Evolutionary conservation across 2,329 filamentous ascomycete genomes (phyloP), one percentile per base, ranked within the genome.

Genomic region (Incumbomyces lentus): DNA sequence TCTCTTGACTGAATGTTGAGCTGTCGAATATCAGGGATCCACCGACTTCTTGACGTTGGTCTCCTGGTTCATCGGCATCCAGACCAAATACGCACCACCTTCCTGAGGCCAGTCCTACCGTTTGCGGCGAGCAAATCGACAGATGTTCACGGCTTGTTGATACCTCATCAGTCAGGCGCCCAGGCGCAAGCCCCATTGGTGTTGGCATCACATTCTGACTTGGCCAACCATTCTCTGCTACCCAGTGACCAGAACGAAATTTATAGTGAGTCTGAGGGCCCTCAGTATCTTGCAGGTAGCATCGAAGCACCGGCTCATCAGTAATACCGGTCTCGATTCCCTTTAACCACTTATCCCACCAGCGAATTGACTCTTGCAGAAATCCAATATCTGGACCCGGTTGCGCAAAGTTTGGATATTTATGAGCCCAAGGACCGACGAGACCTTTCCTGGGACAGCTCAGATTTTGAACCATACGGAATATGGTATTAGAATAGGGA

Each of bases 321-420:
- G 47, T 44, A 40, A 49, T 40, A 16, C 44, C 44, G 5, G 48
- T 49, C 22, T 49, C 44, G n/a, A 26, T 30, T 19, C 44, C 44
- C 26, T 49, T 47, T 36, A 49, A 26, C 48, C 48, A 49, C 37
- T 47, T 47, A 19, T 49, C 48, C 44, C 48, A 49, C 48, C 48
- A 49, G 2, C 43, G 31, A 14, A 49, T 31, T 13, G 38, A 43
- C 19, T 49, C 48, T 31, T 49, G 48, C 18, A 49, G 36, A n/a
- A 49, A 49, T 2, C 48, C 48, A 16, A 49, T 49, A 22, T 32
- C 31, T 13, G 48, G 48, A 13, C 48, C 48, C n/a, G 48, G 46
- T 30, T 48, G 29, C 2, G 48, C 48, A 35, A 48, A 48, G 29
- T 50, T 48, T 14, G 48, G 48, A 41, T 50, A 48, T 30, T 36